Conservation (phyloP, 2,329 filamentous ascomycete genomes). For the Epichloe uncinata region DNA sequence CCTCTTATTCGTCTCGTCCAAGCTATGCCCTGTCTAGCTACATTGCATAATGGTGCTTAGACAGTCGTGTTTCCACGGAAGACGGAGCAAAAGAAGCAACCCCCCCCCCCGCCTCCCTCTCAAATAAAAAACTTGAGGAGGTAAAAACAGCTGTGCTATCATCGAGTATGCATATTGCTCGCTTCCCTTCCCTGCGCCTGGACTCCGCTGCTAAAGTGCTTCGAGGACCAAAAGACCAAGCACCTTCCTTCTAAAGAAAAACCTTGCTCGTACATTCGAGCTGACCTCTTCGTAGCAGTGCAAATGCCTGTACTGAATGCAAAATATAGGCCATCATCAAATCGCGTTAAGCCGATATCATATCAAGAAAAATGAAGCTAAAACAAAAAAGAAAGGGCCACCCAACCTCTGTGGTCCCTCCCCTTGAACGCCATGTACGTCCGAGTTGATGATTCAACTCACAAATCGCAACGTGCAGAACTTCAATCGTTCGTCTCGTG, state of each 20-base stretch:
- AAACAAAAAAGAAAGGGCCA: background rate
- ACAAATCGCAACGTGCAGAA: constrained; percentile 10
- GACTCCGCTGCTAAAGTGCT: constrained; percentile 2
- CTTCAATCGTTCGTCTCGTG: constrained; percentile 25
- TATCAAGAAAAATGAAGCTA: background rate
- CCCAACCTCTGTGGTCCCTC: background rate
- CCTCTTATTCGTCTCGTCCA: background rate
- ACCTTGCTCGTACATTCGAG: background rate
- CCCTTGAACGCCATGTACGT: background rate
- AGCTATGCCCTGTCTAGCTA: background rate
- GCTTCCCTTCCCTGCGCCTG: constrained; percentile 2
- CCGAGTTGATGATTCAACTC: background rate
- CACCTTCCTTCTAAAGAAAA: background rate
- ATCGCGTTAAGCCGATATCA: too few relatives aligned
- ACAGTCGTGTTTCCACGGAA: background rate
- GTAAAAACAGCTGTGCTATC: background rate
- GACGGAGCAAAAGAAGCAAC: background rate
- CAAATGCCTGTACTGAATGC: background rate
- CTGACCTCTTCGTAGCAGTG: background rate
- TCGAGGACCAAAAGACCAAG: background rate
- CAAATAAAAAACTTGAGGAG: background rate
- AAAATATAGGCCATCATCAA: background rate
- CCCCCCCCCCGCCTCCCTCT: too few relatives aligned
- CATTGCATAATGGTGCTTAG: background rate
- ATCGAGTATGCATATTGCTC: background rate